A percentile compares a stretch with the other conserved stretches of the same genome.
These are phyloP conservation scores for Bauhinia variegata DNA, from an alignment of 306 rosid genomes.

Conservation along the genomic window DNA sequence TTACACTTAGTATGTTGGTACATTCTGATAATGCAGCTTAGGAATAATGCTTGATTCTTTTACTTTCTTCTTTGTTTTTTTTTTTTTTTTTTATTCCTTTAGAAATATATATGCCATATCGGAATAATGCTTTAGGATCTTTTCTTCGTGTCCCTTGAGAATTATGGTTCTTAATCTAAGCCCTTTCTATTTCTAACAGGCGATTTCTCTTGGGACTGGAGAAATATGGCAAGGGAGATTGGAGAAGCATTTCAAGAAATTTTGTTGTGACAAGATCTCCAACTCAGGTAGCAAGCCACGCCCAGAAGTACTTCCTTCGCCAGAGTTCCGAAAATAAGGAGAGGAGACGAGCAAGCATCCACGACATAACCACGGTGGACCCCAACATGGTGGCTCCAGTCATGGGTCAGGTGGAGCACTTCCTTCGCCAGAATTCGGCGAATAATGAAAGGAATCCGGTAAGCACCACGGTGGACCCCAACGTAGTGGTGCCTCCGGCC, in stretches of 20 bases:
- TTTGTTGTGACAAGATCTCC: conserved; percentile 87
- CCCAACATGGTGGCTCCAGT: conserved; percentile 37
- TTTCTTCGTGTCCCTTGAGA: not conserved
- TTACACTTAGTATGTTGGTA: not conserved
- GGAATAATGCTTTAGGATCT: too few relatives aligned
- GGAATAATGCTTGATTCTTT: conserved; percentile 1
- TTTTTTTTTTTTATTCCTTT: too few relatives aligned
- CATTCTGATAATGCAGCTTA: not conserved
- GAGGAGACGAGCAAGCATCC: conserved; percentile 90
- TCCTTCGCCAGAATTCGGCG: too few relatives aligned
- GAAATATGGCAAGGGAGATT: too few relatives aligned
- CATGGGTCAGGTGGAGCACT: too few relatives aligned
- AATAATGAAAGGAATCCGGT: too few relatives aligned
- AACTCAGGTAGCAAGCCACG: conserved; percentile 96
- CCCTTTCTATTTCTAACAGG: conserved; percentile 42
- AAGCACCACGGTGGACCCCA: too few relatives aligned
- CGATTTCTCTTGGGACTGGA: too few relatives aligned
- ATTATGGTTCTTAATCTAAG: not conserved
- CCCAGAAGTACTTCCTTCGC: conserved; percentile 85
- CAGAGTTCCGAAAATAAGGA: conserved; percentile 73
- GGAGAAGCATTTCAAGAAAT: conserved; percentile 88
- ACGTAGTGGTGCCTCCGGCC: too few relatives aligned
- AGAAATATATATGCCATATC: too few relatives aligned
- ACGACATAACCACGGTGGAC: conserved; percentile 80
- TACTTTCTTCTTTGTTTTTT: too few relatives aligned